These are phyloP conservation scores for Suillus variegatus DNA, from an alignment of 768 basidiomycete species.

Conservation along the genomic window DNA sequence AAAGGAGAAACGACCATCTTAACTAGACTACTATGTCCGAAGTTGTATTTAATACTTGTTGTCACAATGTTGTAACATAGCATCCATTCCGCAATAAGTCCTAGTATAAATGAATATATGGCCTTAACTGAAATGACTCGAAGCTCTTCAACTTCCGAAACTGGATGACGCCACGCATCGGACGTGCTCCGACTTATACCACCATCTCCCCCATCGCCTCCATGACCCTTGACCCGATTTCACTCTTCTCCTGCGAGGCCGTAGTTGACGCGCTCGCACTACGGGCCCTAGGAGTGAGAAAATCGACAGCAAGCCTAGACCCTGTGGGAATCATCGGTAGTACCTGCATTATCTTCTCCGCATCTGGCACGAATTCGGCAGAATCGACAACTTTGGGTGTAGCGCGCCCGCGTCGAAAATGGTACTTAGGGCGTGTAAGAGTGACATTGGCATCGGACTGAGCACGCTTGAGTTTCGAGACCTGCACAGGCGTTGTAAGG, in stretches of 20 bases:
- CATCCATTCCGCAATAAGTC: too few relatives aligned
- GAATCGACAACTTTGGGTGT: background rate
- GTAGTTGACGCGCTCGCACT: background rate
- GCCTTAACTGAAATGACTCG: background rate
- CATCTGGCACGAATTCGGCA: background rate
- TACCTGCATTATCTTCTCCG: background rate
- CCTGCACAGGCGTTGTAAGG: background rate
- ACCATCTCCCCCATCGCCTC: background rate
- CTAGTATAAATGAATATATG: background rate
- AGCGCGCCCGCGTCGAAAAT: background rate
- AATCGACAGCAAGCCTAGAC: background rate
- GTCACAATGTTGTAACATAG: too few relatives aligned
- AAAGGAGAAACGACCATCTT: background rate
- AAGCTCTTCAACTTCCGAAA: background rate
- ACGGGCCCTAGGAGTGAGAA: conserved; percentile 1
- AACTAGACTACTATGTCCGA: background rate
- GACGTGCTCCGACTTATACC: background rate
- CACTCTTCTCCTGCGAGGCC: background rate
- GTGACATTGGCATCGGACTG: conserved; percentile 2
- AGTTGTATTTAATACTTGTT: background rate
- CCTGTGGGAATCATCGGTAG: background rate
- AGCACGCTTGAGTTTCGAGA: background rate
- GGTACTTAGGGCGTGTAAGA: background rate
- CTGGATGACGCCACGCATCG: background rate
- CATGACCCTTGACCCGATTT: background rate